Conservation (phyloP, 1,284 basidiomycete genomes). For the Sporisorium graminicola region DNA sequence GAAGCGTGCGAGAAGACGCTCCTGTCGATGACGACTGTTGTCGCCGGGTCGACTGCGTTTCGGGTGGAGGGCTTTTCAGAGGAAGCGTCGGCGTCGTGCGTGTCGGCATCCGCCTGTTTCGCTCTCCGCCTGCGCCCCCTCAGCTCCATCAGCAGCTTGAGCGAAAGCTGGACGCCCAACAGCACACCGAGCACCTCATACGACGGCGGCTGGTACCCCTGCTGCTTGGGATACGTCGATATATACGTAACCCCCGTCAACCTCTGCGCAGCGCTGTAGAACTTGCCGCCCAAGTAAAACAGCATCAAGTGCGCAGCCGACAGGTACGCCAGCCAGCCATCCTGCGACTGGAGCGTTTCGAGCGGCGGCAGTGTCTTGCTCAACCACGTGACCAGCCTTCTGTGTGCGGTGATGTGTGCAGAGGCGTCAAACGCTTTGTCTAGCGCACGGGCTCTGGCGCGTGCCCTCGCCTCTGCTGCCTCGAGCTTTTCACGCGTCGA, state of each 20-base stretch:
- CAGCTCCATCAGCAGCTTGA: constrained; percentile 54
- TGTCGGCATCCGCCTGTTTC: not conserved
- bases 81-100: no score
- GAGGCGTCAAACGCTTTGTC: constrained; percentile 13
- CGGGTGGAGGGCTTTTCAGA: not conserved
- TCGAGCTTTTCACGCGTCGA: constrained; percentile 17
- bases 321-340: constrained; percentile 63
- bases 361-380: constrained; percentile 60
- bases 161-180: constrained; percentile 66
- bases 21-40: constrained; percentile 36
- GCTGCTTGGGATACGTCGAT: constrained; percentile 38
- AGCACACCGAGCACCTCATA: constrained; percentile 70
- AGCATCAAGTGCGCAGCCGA: constrained; percentile 70
- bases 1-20: constrained; percentile 31
- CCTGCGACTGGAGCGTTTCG: constrained; percentile 63
- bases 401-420: not conserved
- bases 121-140: constrained; percentile 11
- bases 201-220: constrained; percentile 61
- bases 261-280: constrained; percentile 70
- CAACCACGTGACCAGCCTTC: constrained; percentile 25
- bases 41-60: constrained; percentile 11
- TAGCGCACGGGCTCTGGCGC: constrained; percentile 22
- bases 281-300: constrained; percentile 70
- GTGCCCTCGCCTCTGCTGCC: constrained; percentile 19
- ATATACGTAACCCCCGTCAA: constrained; percentile 67